Base-by-base conservation (phyloP, 2,329 filamentous ascomycete genomes). In the Sporothrix globosa region DNA sequence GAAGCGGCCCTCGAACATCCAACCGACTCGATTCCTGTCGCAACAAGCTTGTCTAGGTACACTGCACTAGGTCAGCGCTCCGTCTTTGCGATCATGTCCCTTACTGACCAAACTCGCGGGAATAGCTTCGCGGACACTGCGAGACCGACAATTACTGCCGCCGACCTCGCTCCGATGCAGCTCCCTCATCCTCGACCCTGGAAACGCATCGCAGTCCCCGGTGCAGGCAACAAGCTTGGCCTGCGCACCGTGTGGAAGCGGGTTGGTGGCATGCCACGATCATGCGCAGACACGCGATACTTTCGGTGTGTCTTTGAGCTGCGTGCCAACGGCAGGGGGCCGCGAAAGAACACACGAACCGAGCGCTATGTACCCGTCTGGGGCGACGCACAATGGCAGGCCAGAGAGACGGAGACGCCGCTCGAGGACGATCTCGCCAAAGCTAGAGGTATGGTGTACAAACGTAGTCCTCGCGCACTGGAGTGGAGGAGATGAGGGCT, bases 331-430 rank as follows among this genome's bases (percentile, higher is more conserved):
- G 78, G 80, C 2, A 63, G 69, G 2, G 78, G 77, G 0, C 53
- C 77, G 27, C 76, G 81, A 44, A 83, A 83, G 73, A 78, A 76
- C 69, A 61, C 70, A 24, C 77, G 79, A n/a, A 74, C 72, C 14
- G 66, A 71, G 9, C 71, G 70, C 19, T 73, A 78, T 56, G 77
- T 81, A 71, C 77, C 79, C 13, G 75, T 75, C 48, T 81, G 77
- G 70, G 75, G 75, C 5, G 75, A 77, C 41, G 77, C 76, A 48
- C 70, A 66, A 24, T 82, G 80, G 75, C 19, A 76, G 73, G 48
- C 68, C 69, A 58, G 4, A 39, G 21, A 14, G 68, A 74, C 54
- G 4, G 74, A 73, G 14, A 67, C 17, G 52, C 41, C 41, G 34
- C 34, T 65, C 14, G 76, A 75, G 54, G 52, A 78, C 14, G 72